These are phyloP conservation scores for Huntiella savannae DNA, from an alignment of 2,329 filamentous ascomycete genomes.

Conservation along the genomic window DNA sequence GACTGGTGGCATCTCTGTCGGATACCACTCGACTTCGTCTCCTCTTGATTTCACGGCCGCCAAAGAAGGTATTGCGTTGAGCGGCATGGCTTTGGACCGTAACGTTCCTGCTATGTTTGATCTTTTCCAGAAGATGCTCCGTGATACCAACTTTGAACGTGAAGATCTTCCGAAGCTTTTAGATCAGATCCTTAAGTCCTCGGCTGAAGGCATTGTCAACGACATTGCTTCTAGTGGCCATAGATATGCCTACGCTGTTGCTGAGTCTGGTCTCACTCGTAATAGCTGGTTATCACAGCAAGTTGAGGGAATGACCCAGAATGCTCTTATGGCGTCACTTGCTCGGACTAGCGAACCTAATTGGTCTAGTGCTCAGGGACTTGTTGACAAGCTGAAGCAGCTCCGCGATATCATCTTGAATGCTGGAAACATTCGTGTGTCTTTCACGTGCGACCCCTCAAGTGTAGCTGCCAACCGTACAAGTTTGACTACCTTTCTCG, in stretches of 20 bases:
- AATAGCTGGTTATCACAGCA: conserved; percentile 61
- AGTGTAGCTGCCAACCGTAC: conserved; percentile 50
- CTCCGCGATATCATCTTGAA: conserved; percentile 66
- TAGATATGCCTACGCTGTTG: conserved; percentile 64
- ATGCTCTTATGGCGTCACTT: conserved; percentile 64
- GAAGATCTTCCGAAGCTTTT: conserved; percentile 66
- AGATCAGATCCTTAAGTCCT: conserved; percentile 66
- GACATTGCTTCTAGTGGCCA: conserved; percentile 83
- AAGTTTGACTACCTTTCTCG: conserved; percentile 46
- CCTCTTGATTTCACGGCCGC: conserved; percentile 51
- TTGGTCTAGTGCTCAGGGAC: conserved; percentile 49
- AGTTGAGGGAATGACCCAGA: conserved; percentile 74
- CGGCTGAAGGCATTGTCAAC: conserved; percentile 78
- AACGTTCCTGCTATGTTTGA: conserved; percentile 87
- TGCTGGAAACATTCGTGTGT: conserved; percentile 51
- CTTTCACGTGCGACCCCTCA: conserved; percentile 69
- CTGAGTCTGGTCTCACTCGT: conserved; percentile 59
- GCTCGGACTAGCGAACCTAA: conserved; percentile 43
- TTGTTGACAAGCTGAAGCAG: conserved; percentile 65
- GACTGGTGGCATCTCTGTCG: conserved; percentile 74
- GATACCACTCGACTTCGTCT: conserved; percentile 65
- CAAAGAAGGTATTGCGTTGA: conserved; percentile 66
- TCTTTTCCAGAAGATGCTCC: conserved; percentile 57
- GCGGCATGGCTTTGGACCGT: conserved; percentile 72
- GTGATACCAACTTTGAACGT: conserved; percentile 79